Base-by-base conservation (phyloP, 2,329 filamentous ascomycete genomes). In the Fusarium piperis region DNA sequence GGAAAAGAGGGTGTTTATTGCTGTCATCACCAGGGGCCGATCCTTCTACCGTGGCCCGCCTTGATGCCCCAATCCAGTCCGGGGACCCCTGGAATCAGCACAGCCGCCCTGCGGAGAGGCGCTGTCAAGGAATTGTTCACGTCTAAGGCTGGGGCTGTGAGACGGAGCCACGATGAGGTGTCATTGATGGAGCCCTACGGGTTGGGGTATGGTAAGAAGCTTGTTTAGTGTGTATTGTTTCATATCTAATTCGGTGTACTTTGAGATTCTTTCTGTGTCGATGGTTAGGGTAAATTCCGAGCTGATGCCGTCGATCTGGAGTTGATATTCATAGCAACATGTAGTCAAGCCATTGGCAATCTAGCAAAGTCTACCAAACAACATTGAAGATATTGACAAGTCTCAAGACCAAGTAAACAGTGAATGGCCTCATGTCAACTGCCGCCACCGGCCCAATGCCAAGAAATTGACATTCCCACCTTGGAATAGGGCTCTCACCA, bases 1-100 rank as follows among this genome's bases (percentile, higher is more conserved):
- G 36, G 65, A 52, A 53, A 69, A 65, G 66, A 38, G 66, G 26
- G 52, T 58, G 65, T 72, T 71, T 69, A 70, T 72, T 71, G 63
- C 57, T 59, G 57, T 48, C 38, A 62, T 59, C 12, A 35, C 26
- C 44, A 39, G 53, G 53, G 23, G 35, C 32, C 20, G 52, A 55
- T 55, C 53, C 15, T 36, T 23, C 52, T 70, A 5, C 44, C 44
- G 15, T 26, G 41, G 41, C 20, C 41, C 20, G 41, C 26, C 26
- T 30, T 18, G 44, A 44, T 62, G 64, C 46, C 23, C 23, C 23
- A n/a, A n/a, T 23, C 23, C 23, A 23, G 23, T 55, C 58, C 38
- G 39, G 62, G 62, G 30, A 16, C 38, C 39, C 56, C 18, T 46
- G 51, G 23, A 32, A 23, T 28, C 12, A 51, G 55, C 36, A 58